These are phyloP conservation scores for Wickerhamomyces alni DNA, from an alignment of 805 yeast genomes.

Conservation along the genomic window DNA sequence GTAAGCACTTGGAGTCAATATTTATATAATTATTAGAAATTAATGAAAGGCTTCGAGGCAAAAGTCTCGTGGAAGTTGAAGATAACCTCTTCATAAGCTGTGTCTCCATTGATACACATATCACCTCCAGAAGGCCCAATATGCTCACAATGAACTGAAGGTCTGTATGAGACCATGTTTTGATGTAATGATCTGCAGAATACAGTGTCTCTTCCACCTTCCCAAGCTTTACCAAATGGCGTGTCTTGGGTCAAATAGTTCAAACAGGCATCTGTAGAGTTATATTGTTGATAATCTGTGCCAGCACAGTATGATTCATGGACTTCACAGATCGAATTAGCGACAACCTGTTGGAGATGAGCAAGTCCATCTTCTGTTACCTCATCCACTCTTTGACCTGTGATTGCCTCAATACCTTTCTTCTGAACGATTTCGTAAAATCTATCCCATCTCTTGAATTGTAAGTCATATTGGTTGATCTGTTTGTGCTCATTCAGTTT, in stretches of 20 bases:
- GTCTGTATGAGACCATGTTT: conserved; percentile 19
- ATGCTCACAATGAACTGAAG: conserved; percentile 21
- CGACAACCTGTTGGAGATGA: conserved; percentile 3
- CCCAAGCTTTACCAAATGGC: conserved; percentile 17
- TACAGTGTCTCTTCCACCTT: conserved; percentile 23
- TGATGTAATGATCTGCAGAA: conserved; percentile 22
- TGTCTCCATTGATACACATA: conserved; percentile 20
- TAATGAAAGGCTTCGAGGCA: neutral
- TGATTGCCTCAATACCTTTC: conserved; percentile 4
- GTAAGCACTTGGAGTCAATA: too few relatives aligned
- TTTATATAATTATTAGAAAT: neutral
- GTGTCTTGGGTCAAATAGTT: conserved; percentile 4
- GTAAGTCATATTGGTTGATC: conserved; percentile 16
- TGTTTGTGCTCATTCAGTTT: conserved; percentile 7
- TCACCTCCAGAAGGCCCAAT: conserved; percentile 22
- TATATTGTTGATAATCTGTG: conserved; percentile 12
- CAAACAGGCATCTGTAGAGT: conserved; percentile 10
- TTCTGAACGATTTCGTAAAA: conserved; percentile 8
- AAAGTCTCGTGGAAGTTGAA: neutral
- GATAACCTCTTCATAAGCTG: conserved; percentile 6
- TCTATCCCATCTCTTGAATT: conserved; percentile 15
- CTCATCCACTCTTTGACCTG: neutral
- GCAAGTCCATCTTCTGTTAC: conserved; percentile 1
- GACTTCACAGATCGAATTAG: conserved; percentile 17
- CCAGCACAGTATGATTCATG: conserved; percentile 17